These are phyloP conservation scores for Actinomucor elegans DNA, from an alignment of 371 early-diverging fungal species.

Conservation along the genomic window DNA sequence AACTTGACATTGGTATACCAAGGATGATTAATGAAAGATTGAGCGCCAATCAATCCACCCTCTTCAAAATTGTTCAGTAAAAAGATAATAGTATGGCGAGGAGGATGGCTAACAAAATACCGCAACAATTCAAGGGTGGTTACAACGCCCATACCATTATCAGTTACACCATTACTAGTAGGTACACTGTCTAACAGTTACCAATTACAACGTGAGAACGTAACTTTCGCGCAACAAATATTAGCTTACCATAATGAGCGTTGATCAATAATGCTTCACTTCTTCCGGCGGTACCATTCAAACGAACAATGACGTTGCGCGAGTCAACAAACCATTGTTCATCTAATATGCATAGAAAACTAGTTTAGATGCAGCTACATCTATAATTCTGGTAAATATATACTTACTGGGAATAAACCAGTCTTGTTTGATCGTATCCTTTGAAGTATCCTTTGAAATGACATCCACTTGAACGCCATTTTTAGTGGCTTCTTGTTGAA, in stretches of 20 bases:
- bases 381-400: constrained; percentile 18
- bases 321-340: constrained; percentile 48
- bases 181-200: constrained; percentile 68
- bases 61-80: constrained; percentile 91
- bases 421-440: constrained; percentile 9
- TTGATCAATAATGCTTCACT: constrained; percentile 52
- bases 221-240: not conserved
- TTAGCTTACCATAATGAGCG: constrained; percentile 58
- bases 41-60: constrained; percentile 72
- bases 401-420: constrained; percentile 37
- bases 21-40: constrained; percentile 72
- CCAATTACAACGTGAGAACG: too few relatives aligned
- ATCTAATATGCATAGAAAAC: too few relatives aligned
- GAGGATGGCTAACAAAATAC: constrained; percentile 59
- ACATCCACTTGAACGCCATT: constrained; percentile 42
- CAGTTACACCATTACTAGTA: constrained; percentile 82
- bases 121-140: constrained; percentile 71
- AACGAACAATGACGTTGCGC: constrained; percentile 49
- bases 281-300: constrained; percentile 42
- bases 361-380: too few relatives aligned
- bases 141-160: constrained; percentile 80
- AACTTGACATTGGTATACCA: constrained; percentile 73
- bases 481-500: constrained; percentile 41
- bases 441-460: constrained; percentile 35
- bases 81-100: constrained; percentile 67